Evolutionary conservation across 768 basidiomycete species (phyloP).

Genomic region (Lentinula edodes): DNA sequence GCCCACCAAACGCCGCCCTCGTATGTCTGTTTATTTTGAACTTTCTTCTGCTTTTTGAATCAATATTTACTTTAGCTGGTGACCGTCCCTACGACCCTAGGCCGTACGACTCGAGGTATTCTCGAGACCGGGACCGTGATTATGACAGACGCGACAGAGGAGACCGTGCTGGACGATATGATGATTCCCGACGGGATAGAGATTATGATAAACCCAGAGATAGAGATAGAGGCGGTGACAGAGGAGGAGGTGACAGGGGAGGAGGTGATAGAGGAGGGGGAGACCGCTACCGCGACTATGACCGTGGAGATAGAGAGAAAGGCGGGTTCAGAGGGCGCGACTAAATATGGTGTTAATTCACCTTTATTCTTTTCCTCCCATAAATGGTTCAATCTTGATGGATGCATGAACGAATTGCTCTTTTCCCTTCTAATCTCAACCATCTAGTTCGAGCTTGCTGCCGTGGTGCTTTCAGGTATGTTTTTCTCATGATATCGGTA

Average conservation of each 20-base stretch:
- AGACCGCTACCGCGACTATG: neutral
- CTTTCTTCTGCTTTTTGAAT: conserved; percentile 1
- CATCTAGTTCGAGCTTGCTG: neutral
- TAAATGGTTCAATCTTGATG: no score
- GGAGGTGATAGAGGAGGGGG: conserved; percentile 18
- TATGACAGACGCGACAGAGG: conserved; percentile 30
- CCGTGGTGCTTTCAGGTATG: neutral
- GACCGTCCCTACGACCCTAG: conserved; percentile 90
- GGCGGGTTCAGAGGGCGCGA: neutral
- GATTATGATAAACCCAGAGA: neutral
- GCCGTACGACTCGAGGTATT: conserved; percentile 86
- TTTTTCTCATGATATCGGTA: neutral
- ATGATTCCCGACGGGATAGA: conserved; percentile 14
- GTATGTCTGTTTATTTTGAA: conserved; percentile 23
- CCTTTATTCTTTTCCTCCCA: no score
- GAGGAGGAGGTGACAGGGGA: neutral
- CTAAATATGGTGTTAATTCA: neutral
- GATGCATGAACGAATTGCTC: neutral
- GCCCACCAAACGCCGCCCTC: conserved; percentile 75
- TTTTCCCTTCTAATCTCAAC: neutral
- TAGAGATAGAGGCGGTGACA: neutral
- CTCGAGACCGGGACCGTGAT: conserved; percentile 38
- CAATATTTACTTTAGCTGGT: conserved; percentile 29
- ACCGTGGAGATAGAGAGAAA: neutral
- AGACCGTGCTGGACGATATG: conserved; percentile 15